A percentile compares a stretch with the other conserved stretches of the same genome.
These are phyloP conservation scores for Penicillium sp. DNA, from an alignment of 2,329 filamentous ascomycete species.

Conservation along the genomic window DNA sequence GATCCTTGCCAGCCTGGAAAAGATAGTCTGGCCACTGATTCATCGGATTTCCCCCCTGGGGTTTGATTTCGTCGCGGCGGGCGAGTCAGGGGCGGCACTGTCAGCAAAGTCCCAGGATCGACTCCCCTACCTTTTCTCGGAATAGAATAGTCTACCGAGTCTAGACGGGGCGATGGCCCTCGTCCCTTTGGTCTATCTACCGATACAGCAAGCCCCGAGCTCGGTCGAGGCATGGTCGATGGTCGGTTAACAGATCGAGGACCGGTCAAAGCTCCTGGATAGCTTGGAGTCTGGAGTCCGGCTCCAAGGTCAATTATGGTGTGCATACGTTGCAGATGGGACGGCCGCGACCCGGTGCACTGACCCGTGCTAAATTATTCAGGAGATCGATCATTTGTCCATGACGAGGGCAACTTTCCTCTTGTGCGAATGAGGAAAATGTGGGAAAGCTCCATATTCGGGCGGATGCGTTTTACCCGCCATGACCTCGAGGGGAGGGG, in stretches of 20 bases:
- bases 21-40: slow-evolving; percentile 2
- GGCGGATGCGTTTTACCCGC: slow-evolving; percentile 20
- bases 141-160: neutral
- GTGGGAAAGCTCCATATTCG: slow-evolving; percentile 15
- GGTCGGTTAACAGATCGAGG: slow-evolving; percentile 3
- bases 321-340: slow-evolving; percentile 23
- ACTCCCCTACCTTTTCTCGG: too few relatives aligned
- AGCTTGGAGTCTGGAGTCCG: slow-evolving; percentile 20
- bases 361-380: slow-evolving; percentile 22
- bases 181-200: slow-evolving; percentile 22
- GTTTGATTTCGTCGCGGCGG: slow-evolving; percentile 3
- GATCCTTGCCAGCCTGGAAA: neutral
- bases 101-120: slow-evolving; percentile 3
- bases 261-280: slow-evolving; percentile 21
- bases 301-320: slow-evolving; percentile 25
- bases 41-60: neutral
- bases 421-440: slow-evolving; percentile 14
- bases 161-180: slow-evolving; percentile 10
- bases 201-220: slow-evolving; percentile 3
- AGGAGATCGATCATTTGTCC: slow-evolving; percentile 7
- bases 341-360: slow-evolving; percentile 23
- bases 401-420: neutral
- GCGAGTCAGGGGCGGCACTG: slow-evolving; percentile 10
- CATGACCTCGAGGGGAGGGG: slow-evolving; percentile 3
- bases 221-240: slow-evolving; percentile 1